Conservation (phyloP, 225 moss, liverwort and hornwort species). For the Pseudisothecium myosuroides region DNA sequence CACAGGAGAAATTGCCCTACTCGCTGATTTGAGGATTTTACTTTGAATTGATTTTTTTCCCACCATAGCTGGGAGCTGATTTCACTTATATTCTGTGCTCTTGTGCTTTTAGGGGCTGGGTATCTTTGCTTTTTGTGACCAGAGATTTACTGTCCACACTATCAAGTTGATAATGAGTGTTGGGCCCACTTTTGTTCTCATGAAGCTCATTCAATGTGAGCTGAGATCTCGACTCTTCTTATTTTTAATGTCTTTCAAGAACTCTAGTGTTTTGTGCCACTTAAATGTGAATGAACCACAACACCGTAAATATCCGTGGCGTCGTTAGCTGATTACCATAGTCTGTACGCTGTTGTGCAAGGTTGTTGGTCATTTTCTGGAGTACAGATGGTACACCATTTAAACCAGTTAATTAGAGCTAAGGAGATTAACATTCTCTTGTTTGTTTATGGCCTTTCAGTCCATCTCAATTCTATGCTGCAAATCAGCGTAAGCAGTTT, state of each 20-base stretch:
- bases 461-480: background rate
- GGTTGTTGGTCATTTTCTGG: background rate
- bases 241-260: background rate
- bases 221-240: background rate
- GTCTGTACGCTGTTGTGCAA: background rate
- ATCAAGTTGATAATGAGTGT: slow-evolving; percentile 77
- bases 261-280: background rate
- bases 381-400: background rate
- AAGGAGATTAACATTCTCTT: background rate
- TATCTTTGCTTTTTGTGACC: slow-evolving; percentile 71
- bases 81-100: background rate
- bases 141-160: slow-evolving; percentile 24
- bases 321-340: background rate
- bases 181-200: slow-evolving; percentile 79
- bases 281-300: background rate
- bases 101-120: slow-evolving; percentile 54
- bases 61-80: background rate
- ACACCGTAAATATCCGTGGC: background rate
- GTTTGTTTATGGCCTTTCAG: background rate
- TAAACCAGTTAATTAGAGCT: background rate
- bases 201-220: slow-evolving; percentile 92
- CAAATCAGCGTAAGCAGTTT: background rate
- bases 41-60: background rate
- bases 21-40: background rate
- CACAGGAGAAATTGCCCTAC: background rate